phyloP scores from a whole-genome alignment of 2,329 filamentous ascomycete genomes.

The Aspergillus sp. region DNA sequence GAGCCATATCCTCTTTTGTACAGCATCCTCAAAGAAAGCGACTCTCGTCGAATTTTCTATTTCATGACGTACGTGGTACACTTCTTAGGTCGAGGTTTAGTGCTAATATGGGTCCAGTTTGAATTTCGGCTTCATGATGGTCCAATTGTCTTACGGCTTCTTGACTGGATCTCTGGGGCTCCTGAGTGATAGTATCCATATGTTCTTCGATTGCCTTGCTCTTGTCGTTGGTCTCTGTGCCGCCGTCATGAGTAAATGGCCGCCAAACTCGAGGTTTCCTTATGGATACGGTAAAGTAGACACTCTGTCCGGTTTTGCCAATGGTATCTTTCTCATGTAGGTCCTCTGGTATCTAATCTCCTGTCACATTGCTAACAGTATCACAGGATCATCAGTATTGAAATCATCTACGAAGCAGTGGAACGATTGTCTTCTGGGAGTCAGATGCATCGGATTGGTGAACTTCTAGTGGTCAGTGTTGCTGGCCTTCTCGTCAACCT shows the following conservation, averaged over 20 bases:
- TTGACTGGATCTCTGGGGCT: constrained; percentile 87
- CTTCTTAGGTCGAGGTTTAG: neutral
- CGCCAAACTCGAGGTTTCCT: constrained; percentile 77
- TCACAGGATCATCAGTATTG: constrained; percentile 78
- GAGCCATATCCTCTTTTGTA: constrained; percentile 71
- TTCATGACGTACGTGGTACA: constrained; percentile 69
- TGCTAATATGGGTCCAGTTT: constrained; percentile 50
- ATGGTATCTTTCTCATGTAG: constrained; percentile 87
- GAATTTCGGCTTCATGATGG: constrained; percentile 89
- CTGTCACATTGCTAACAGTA: constrained; percentile 9
- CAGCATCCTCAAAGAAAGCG: constrained; percentile 79
- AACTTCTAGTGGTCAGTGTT: constrained; percentile 82
- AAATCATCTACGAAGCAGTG: constrained; percentile 91
- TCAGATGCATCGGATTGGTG: constrained; percentile 74
- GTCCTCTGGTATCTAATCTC: constrained; percentile 19
- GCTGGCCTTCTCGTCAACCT: constrained; percentile 84
- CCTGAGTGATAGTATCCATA: constrained; percentile 97
- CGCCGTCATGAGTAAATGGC: constrained; percentile 94
- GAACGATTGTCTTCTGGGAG: constrained; percentile 79
- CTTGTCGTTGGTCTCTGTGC: constrained; percentile 84
- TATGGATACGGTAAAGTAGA: constrained; percentile 97
- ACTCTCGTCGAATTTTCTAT: constrained; percentile 92
- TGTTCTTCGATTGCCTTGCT: constrained; percentile 97
- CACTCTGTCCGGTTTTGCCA: constrained; percentile 90
- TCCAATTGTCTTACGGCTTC: constrained; percentile 92